Evolutionary conservation across 768 basidiomycete genomes (phyloP), one percentile per base, ranked within the genome.

Genomic region (Trametes coccinea): DNA sequence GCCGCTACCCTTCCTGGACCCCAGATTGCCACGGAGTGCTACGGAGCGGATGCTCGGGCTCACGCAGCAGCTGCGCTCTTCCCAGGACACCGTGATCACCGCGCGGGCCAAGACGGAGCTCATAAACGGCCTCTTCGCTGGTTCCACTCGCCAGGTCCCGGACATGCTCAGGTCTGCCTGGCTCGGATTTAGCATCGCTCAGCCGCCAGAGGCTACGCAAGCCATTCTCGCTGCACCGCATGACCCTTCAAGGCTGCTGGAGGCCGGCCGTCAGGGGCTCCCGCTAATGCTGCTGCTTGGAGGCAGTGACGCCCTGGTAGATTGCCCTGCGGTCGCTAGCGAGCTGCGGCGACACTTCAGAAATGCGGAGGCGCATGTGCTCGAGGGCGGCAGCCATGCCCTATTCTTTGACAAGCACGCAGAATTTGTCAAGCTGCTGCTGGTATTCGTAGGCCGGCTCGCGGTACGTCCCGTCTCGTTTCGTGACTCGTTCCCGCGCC

Each of bases 331-430:
- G n/a, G 62, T 75, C 5, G 68, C 69, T 5, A 59, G 64, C 29
- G 62, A 70, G 53, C 66, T 75, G 66, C 59, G 65, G 56, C 69
- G 70, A 11, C 66, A 74, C 60, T 77, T 77, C 69, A 74, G 69
- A 59, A 66, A 77, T 48, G 55, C 72, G 31, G 72, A 76, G 53
- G 65, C 65, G 22, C 61, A 70, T 51, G 61, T 67, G 48, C 63
- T 76, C 56, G 63, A 68, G 31, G 74, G 71, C 33, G 73, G 73
- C 27, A 67, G 73, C 22, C 77, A 79, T 57, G 69, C 72, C 0
- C 37, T 73, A 13, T 76, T 75, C 56, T 69, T 74, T 40, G 76
- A 77, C 44, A 62, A 71, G 47, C 63, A 63, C 51, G 64, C 71
- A 14, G 72, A 74, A 40, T 66, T 73, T 48, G 63, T 73, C n/a